phyloP scores from a whole-genome alignment of 2,329 filamentous ascomycete genomes.

The Neofusicoccum laricinum region DNA sequence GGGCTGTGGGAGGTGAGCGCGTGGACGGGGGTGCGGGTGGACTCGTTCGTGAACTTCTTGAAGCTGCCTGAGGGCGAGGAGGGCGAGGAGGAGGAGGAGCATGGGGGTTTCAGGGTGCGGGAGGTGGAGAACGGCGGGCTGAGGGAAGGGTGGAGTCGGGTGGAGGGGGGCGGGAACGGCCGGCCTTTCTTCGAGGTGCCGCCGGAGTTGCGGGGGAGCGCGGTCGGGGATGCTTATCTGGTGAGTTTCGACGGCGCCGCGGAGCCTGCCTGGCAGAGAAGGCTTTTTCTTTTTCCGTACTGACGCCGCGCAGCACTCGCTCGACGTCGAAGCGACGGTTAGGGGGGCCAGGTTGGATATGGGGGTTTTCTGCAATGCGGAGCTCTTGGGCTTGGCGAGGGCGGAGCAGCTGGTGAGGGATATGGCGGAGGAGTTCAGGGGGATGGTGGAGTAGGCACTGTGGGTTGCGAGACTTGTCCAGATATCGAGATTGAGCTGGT shows the following conservation, averaged over 20 bases:
- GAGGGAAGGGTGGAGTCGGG: slow-evolving; percentile 22
- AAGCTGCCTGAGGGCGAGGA: slow-evolving; percentile 46
- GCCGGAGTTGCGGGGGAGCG: slow-evolving; percentile 24
- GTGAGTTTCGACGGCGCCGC: slow-evolving; percentile 29
- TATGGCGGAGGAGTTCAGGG: slow-evolving; percentile 21
- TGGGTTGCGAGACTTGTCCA: not conserved
- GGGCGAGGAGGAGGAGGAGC: not conserved
- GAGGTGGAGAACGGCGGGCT: slow-evolving; percentile 1
- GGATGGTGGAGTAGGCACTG: not conserved
- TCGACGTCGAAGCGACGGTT: slow-evolving; percentile 57
- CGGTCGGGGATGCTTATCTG: slow-evolving; percentile 32
- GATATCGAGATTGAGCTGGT: not conserved
- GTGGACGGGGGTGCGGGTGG: slow-evolving; percentile 71
- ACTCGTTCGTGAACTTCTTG: slow-evolving; percentile 81
- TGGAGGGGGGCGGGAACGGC: slow-evolving; percentile 16
- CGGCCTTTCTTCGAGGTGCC: slow-evolving; percentile 21
- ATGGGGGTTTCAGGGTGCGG: slow-evolving; percentile 23
- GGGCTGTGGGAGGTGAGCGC: slow-evolving; percentile 67
- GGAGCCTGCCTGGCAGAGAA: not conserved
- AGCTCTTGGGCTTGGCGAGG: slow-evolving; percentile 40
- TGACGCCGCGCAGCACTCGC: slow-evolving; percentile 40
- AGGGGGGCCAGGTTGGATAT: slow-evolving; percentile 49
- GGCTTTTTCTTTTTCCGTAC: slow-evolving; percentile 18
- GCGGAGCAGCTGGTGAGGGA: slow-evolving; percentile 36
- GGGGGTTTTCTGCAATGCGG: slow-evolving; percentile 50